These are phyloP conservation scores for Fusarium paranaense DNA, from an alignment of 2,329 filamentous ascomycete species.

Conservation along the genomic window DNA sequence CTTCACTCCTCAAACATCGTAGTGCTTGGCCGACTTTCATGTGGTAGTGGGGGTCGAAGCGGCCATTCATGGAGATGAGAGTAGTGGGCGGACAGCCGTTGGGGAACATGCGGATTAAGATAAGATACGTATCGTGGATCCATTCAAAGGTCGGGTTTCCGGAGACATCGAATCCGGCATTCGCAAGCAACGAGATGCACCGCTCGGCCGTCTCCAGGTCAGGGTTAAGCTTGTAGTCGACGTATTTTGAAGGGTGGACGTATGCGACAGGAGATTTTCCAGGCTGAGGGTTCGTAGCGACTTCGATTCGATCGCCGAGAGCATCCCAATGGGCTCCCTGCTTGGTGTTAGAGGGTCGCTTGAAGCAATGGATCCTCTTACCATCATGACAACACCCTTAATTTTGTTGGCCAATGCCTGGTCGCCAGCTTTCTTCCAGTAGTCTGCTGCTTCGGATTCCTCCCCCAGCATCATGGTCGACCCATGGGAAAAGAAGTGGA, in stretches of 20 bases:
- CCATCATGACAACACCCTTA: conserved; percentile 39
- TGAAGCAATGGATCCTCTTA: background rate
- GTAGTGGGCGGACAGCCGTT: conserved; percentile 73
- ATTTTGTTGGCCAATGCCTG: conserved; percentile 36
- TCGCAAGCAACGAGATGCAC: conserved; percentile 62
- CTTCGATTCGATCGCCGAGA: conserved; percentile 65
- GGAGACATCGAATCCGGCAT: conserved; percentile 64
- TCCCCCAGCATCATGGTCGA: conserved; percentile 44
- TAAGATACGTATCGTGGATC: conserved; percentile 79
- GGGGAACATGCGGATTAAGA: conserved; percentile 78
- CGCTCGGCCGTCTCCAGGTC: conserved; percentile 65
- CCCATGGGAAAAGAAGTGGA: conserved; percentile 42
- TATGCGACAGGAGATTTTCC: conserved; percentile 73
- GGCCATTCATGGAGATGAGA: conserved; percentile 40
- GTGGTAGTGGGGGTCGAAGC: conserved; percentile 42
- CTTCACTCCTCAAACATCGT: conserved; percentile 14
- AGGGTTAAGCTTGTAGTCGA: conserved; percentile 69
- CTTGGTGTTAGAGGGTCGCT: background rate
- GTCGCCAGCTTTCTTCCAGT: conserved; percentile 41
- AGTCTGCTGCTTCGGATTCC: conserved; percentile 31
- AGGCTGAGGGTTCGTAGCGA: conserved; percentile 70
- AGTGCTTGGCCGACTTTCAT: conserved; percentile 34
- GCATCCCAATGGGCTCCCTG: conserved; percentile 71
- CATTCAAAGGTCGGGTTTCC: conserved; percentile 71
- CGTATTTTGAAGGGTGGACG: conserved; percentile 74